Percentiles rank a stretch among this genome's conserved stretches.
phyloP scores from a whole-genome alignment of 78 protist genomes.

The Polysphondylium violaceum region DNA sequence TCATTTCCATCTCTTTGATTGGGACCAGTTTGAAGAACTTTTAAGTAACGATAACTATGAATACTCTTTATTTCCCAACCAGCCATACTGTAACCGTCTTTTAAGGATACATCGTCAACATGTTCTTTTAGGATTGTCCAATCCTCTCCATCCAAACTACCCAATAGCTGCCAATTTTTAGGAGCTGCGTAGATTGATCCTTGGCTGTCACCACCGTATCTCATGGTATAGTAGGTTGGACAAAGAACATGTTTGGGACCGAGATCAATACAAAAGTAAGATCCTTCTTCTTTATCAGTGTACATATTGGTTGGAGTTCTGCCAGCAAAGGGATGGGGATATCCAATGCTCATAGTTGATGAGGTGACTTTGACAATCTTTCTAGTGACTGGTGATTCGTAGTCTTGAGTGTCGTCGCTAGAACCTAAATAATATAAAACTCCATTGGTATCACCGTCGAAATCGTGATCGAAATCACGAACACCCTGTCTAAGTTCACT shows the following conservation, averaged over 20 bases:
- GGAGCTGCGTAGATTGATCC: constrained; percentile 81
- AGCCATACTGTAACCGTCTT: constrained; percentile 66
- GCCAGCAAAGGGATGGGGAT: constrained; percentile 54
- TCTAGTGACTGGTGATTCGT: constrained; percentile 41
- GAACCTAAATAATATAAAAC: constrained; percentile 65
- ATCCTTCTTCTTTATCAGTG: constrained; percentile 37
- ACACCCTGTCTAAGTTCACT: constrained; percentile 47
- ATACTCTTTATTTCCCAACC: constrained; percentile 71
- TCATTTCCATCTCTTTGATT: constrained; percentile 71
- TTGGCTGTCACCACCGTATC: constrained; percentile 78
- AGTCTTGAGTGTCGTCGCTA: constrained; percentile 40
- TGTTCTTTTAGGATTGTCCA: constrained; percentile 55
- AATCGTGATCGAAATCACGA: constrained; percentile 8
- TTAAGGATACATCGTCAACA: constrained; percentile 30
- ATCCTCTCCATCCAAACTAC: constrained; percentile 52
- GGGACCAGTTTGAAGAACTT: constrained; percentile 54
- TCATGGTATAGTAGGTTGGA: constrained; percentile 65
- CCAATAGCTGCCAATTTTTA: constrained; percentile 70
- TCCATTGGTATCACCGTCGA: constrained; percentile 50
- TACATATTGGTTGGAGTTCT: constrained; percentile 61
- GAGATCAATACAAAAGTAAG: constrained; percentile 42
- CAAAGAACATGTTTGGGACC: constrained; percentile 58
- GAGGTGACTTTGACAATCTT: constrained; percentile 27
- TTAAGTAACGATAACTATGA: constrained; percentile 55
- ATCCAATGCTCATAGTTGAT: constrained; percentile 64